phyloP scores from a whole-genome alignment of 306 rosid species.

The Echinosophora koreensis region DNA sequence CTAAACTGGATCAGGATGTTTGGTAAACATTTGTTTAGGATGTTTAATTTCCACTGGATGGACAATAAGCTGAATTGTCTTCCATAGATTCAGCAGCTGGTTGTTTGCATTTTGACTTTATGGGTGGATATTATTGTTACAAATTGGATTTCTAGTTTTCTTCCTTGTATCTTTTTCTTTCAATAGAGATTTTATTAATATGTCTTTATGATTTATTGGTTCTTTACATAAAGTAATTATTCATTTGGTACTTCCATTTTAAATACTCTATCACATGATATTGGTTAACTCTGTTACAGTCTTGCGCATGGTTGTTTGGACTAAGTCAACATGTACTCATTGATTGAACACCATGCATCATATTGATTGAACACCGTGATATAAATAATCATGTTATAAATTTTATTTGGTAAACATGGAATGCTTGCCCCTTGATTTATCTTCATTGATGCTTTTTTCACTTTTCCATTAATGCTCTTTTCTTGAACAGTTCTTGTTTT shows the following conservation, averaged over 20 bases:
- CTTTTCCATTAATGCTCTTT: constrained; percentile 8
- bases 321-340: constrained; percentile 8
- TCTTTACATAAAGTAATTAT: constrained; percentile 29
- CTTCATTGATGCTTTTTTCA: constrained; percentile 10
- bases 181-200: not conserved
- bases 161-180: not conserved
- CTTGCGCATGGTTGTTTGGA: constrained; percentile 33
- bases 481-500: constrained; percentile 31
- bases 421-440: constrained; percentile 31
- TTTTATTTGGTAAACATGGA: constrained; percentile 32
- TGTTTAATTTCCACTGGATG: constrained; percentile 22
- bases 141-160: constrained; percentile 27
- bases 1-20: not conserved
- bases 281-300: constrained; percentile 1
- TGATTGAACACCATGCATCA: not conserved
- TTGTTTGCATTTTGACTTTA: constrained; percentile 7
- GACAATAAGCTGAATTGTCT: constrained; percentile 10
- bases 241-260: not conserved
- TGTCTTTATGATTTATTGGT: constrained; percentile 24
- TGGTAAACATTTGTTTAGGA: constrained; percentile 1
- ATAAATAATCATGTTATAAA: constrained; percentile 29
- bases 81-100: constrained; percentile 22
- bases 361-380: constrained; percentile 30
- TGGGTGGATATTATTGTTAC: constrained; percentile 21
- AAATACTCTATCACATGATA: constrained; percentile 22